phyloP scores from a whole-genome alignment of 1,139 yeast species.

The Torulaspora globosa region DNA sequence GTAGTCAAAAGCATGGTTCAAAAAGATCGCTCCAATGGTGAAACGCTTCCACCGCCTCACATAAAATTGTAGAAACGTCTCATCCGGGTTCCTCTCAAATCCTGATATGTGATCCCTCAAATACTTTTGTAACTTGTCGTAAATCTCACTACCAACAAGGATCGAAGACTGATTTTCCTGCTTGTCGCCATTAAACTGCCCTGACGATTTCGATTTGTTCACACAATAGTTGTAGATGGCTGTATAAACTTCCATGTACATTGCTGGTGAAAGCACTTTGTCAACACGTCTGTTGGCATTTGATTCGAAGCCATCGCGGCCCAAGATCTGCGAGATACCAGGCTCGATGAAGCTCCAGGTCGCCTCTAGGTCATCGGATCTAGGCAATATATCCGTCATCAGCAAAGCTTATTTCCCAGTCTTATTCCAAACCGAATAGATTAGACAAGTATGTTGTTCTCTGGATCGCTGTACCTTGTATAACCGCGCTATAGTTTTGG shows the following conservation, averaged over 20 bases:
- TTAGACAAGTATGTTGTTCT: not conserved
- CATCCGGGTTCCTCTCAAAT: conserved; percentile 48
- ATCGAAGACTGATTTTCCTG: conserved; percentile 39
- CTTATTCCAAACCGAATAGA: not conserved
- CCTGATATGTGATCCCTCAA: conserved; percentile 56
- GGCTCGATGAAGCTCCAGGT: conserved; percentile 79
- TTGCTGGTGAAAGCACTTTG: conserved; percentile 62
- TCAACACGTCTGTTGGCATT: conserved; percentile 39
- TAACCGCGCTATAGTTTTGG: not conserved
- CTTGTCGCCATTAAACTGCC: conserved; percentile 38
- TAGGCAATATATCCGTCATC: conserved; percentile 39
- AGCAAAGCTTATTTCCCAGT: not conserved
- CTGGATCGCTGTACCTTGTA: not conserved
- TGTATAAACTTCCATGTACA: conserved; percentile 72
- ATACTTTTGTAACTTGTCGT: conserved; percentile 64
- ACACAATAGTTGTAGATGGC: conserved; percentile 94
- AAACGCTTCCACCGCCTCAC: conserved; percentile 86
- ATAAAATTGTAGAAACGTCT: conserved; percentile 76
- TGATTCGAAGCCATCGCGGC: conserved; percentile 38
- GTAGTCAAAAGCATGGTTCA: conserved; percentile 92
- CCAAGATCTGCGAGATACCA: conserved; percentile 64
- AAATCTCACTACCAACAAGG: conserved; percentile 83
- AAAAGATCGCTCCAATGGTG: conserved; percentile 84
- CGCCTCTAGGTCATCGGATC: conserved; percentile 53
- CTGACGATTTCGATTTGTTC: conserved; percentile 59